phyloP scores from a whole-genome alignment of 306 rosid species.

The Medicago lupulina region DNA sequence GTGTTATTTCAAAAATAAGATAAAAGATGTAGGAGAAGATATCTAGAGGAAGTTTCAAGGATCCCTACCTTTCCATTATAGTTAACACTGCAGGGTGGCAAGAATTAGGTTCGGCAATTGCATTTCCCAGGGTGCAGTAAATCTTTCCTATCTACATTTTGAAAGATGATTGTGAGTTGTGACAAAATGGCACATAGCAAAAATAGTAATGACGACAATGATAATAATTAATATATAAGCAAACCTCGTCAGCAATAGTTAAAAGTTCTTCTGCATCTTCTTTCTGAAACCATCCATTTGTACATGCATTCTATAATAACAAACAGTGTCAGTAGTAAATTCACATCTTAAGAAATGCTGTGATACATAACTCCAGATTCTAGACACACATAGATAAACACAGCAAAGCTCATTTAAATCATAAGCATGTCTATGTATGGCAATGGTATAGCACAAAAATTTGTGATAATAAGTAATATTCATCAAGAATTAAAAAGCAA shows the following conservation, averaged over 20 bases:
- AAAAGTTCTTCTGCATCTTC: slow-evolving; percentile 70
- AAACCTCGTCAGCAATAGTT: slow-evolving; percentile 70
- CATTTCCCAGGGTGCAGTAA: slow-evolving; percentile 56
- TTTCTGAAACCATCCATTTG: slow-evolving; percentile 70
- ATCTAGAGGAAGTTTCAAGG: slow-evolving; percentile 23
- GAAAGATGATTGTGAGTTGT: slow-evolving; percentile 33
- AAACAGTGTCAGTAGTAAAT: slow-evolving; percentile 38
- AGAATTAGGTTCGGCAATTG: slow-evolving; percentile 45
- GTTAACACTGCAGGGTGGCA: slow-evolving; percentile 46
- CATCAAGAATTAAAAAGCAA: slow-evolving; percentile 18
- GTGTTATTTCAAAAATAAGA: slow-evolving; percentile 26
- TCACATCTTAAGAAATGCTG: slow-evolving; percentile 24
- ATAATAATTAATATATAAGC: not conserved
- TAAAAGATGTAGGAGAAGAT: slow-evolving; percentile 13
- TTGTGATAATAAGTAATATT: not conserved
- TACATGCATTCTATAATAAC: slow-evolving; percentile 70
- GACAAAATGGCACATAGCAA: not conserved
- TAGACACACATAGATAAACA: slow-evolving; percentile 9
- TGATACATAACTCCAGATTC: not conserved
- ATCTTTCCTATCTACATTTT: slow-evolving; percentile 56
- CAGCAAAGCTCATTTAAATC: slow-evolving; percentile 27
- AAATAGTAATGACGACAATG: not conserved
- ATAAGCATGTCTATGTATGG: not conserved
- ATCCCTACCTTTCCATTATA: slow-evolving; percentile 72
- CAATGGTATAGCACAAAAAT: slow-evolving; percentile 13